Evolutionary conservation across 108 stramenopile species (phyloP).

Genomic region (Nitzschia inconspicua): DNA sequence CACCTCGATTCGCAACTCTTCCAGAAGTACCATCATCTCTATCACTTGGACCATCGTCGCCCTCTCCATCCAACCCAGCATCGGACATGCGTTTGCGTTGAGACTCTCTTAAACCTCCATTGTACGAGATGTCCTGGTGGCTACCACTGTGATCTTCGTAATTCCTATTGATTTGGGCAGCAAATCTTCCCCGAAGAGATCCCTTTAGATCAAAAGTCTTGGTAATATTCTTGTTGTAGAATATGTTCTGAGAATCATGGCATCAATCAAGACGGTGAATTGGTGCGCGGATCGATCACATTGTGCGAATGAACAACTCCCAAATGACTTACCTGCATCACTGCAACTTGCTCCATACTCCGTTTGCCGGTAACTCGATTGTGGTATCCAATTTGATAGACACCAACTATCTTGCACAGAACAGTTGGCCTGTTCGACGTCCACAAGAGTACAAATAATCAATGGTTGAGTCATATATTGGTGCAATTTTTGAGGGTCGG

Average conservation of each 20-base stretch:
- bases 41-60: constrained; percentile 7
- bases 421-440: constrained; percentile 67
- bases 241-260: constrained; percentile 74
- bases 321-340: constrained; percentile 75
- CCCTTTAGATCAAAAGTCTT: constrained; percentile 95
- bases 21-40: constrained; percentile 7
- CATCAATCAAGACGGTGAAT: constrained; percentile 2
- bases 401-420: constrained; percentile 94
- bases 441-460: neutral
- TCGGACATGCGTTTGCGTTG: constrained; percentile 19
- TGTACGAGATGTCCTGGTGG: neutral
- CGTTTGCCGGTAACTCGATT: constrained; percentile 91
- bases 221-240: constrained; percentile 87
- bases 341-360: constrained; percentile 95
- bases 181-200: constrained; percentile 89
- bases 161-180: constrained; percentile 55
- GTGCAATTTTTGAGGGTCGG: neutral
- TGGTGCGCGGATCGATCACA: neutral
- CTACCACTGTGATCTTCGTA: constrained; percentile 22
- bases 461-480: constrained; percentile 1
- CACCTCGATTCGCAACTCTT: neutral
- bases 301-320: too few species aligned
- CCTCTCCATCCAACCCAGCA: constrained; percentile 34
- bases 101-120: constrained; percentile 3
- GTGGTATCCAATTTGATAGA: constrained; percentile 96